These are phyloP conservation scores for Sonneratia alba DNA, from an alignment of 345 rosid genomes.

Conservation along the genomic window DNA sequence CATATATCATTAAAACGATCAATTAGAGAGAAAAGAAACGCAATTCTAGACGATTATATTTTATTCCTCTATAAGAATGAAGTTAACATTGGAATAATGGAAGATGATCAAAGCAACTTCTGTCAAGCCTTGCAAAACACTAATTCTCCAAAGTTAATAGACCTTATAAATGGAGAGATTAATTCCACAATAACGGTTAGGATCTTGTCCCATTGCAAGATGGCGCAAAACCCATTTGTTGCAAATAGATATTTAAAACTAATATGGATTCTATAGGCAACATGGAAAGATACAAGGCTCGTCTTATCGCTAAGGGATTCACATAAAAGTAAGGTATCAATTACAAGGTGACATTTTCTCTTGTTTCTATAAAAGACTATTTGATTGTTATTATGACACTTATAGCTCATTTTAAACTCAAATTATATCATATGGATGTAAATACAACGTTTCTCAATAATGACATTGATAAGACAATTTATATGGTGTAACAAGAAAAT, in stretches of 20 bases:
- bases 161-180: not conserved
- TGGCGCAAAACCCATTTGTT: not conserved
- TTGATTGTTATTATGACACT: not conserved
- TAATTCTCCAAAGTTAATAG: not conserved
- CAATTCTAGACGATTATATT: conserved; percentile 2
- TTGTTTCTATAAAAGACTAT: not conserved
- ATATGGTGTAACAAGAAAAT: not conserved
- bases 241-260: not conserved
- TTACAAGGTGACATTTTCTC: conserved; percentile 2
- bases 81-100: conserved; percentile 7
- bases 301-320: not conserved
- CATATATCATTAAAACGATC: not conserved
- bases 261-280: not conserved
- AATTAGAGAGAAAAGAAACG: not conserved
- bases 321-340: not conserved
- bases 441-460: conserved; percentile 1
- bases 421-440: conserved; percentile 2
- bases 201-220: not conserved
- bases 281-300: conserved; percentile 1
- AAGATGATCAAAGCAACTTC: conserved; percentile 10
- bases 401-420: not conserved
- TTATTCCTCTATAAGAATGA: conserved; percentile 15
- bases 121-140: conserved; percentile 1
- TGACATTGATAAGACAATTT: conserved; percentile 1
- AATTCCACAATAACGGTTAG: not conserved